Base-by-base conservation (phyloP, 192 early-diverging fungal genomes). In the Cetraspora pellucida region DNA sequence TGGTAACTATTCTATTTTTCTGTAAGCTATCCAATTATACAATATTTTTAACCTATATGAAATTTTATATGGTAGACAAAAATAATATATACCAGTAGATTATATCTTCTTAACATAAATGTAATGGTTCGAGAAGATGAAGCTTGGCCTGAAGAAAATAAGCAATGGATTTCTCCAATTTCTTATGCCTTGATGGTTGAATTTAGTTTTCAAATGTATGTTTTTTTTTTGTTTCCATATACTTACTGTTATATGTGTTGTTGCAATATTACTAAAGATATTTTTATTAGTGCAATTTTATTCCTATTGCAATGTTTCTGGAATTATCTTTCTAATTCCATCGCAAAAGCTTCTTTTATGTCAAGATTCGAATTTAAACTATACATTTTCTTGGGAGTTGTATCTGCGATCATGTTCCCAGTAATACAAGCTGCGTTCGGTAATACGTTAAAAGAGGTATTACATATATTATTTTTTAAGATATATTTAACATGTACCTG, bases 281-380 rank as follows among this genome's bases (percentile, higher is more conserved):
- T 57, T 57, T 37, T 77, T 10, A 65, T 60, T 69, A 79, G 75
- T 8, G 64, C 75, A 27, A 65, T 72, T 0, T 80, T 82, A 25
- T 82, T 68, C 23, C 47, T 82, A n/a, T 68, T 82, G 43, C 81
- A 82, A 60, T 80, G 78, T 23, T 82, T 82, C 55, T 82, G 81
- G 81, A 77, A 79, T 54, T 82, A 82, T 70, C 75, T 80, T 16
- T 74, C 75, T 2, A 74, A 77, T 44, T 77, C 75, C 13, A 79
- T 82, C 25, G 79, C 75, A 1, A 74, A 73, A 50, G 45, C 44
- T 17, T 74, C 74, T 37, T 80, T 82, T 6, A 82, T 82, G 75
- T 58, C 78, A 67, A 77, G 74, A 49, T 66, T 37, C 14, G 81
- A 82, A 72, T 82, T 80, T 59, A 73, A 47, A 58, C 31, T 77